Evolutionary conservation across 352 stramenopile genomes (phyloP).

Genomic region (Phytophthora ohioensis): DNA sequence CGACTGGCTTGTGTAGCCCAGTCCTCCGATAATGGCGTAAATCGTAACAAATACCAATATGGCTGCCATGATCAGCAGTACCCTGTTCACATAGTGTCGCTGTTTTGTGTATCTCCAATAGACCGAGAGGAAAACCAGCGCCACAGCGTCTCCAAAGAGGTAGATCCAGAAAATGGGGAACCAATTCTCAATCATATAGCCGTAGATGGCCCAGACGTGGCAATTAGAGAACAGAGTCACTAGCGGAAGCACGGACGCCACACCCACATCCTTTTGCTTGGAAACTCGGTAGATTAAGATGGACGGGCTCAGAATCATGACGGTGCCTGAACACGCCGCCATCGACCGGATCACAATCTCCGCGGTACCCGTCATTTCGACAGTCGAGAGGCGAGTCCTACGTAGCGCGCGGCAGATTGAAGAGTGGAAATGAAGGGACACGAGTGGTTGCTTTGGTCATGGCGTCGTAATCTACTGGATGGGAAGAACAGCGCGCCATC

Average conservation of each 20-base stretch:
- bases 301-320: constrained; percentile 61
- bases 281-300: constrained; percentile 42
- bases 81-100: constrained; percentile 31
- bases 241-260: constrained; percentile 63
- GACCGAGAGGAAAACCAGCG: constrained; percentile 34
- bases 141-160: constrained; percentile 40
- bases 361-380: constrained; percentile 32
- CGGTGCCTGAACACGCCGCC: constrained; percentile 38
- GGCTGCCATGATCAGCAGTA: constrained; percentile 18
- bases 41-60: constrained; percentile 35
- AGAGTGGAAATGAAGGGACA: constrained; percentile 31
- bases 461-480: constrained; percentile 29
- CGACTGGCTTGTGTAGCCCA: constrained; percentile 41
- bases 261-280: constrained; percentile 48
- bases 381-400: constrained; percentile 5
- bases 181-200: constrained; percentile 46
- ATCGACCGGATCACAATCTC: constrained; percentile 42
- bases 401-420: constrained; percentile 8
- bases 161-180: constrained; percentile 60
- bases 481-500: constrained; percentile 26
- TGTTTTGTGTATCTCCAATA: constrained; percentile 43
- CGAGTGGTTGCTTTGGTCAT: neutral
- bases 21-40: constrained; percentile 37
- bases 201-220: constrained; percentile 49
- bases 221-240: constrained; percentile 58